Evolutionary conservation across 2,329 filamentous ascomycete species (phyloP), one percentile per base, ranked within the genome.

Genomic region (Colletotrichum sp.): DNA sequence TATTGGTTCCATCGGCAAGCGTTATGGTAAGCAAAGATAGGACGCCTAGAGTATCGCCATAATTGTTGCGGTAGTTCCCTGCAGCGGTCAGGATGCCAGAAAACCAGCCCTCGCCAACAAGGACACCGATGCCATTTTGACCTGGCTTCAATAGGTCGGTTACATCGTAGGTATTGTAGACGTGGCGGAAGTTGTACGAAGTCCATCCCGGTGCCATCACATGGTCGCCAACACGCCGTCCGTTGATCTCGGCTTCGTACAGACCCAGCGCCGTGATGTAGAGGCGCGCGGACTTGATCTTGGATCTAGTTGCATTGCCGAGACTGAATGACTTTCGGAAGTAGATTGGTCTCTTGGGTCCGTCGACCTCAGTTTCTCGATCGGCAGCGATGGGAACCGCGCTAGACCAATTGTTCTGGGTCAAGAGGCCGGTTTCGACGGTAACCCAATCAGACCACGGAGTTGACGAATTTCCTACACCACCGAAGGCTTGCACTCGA

Each of bases 111-210:
- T 58, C 55, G 21, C 21, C 21, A 58, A 58, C 55, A 0, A 58
- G 12, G 1, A 58, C 13, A 28, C 26, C 26, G 21, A 58, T 58
- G 4, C 79, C 77, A 5, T 79, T 80, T 1, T 48, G 38, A 5
- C 38, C 38, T 48, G 38, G 18, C 38, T 48, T 48, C 18, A 91
- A 68, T 0, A 88, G 81, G 0, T 82, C 75, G 0, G 85, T 86
- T 1, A 92, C 87, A 75, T 92, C 88, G 74, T 88, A 90, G 0
- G 87, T 88, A 69, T 91, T 86, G 74, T 92, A 92, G 3, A 85
- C 82, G 21, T 88, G 85, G 1, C 89, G 84, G 64, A 88, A 81
- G 1, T 86, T 82, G 78, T 91, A 92, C 2, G 86, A 86, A 60
- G 88, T 87, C 87, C 89, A 91, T 0, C 90, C 89, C 0, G 89